Evolutionary conservation across 768 basidiomycete species (phyloP), one percentile per base, ranked within the genome.

Genomic region (Xerocomus spinulosus): DNA sequence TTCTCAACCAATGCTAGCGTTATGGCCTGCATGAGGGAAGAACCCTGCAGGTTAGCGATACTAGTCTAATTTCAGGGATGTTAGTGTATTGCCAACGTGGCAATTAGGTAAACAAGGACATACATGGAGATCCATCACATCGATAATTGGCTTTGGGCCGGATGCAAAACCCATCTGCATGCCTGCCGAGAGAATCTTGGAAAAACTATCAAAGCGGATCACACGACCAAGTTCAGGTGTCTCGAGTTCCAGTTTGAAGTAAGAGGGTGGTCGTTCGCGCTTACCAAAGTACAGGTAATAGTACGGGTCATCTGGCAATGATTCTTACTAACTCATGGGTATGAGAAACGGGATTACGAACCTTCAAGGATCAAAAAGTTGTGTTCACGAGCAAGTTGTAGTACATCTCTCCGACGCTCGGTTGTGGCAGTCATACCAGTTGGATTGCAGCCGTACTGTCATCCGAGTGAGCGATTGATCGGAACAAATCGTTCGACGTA

Each of bases 281-380:
- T 72, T 66, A 29, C 87, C 86, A 53, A 84, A 93, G 68, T 91
- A 89, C 46, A 92, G 66, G 56, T 81, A 84, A 60, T 74, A 83
- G 60, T 87, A 88, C 0, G 90, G 90, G 64, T 91, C 89, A 58
- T 90, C 88, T 88, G 60, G 3, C 37, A 44, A 47, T 21, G 18
- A 3, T 12, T 30, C 12, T 24, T 32, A 34, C 47, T 28, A 32
- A 17, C 41, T 18, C 35, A 39, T 10, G 29, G 13, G 18, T 13
- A 13, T 29, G 9, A 12, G 32, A 38, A 28, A 36, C 20, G 21
- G 10, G 18, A 26, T 42, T 12, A 42, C 64, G 18, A 54, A 82
- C 91, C 91, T 78, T 95, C 92, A 40, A 95, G 70, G 59, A 96
- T 87, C 45, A 95, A 64, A 54, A 95, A 79, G 58, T 87, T 75